Percentiles rank a stretch among this genome's conserved stretches.
These are phyloP conservation scores for Hypoxylon lenormandii DNA, from an alignment of 495 filamentous ascomycete species.

Conservation along the genomic window DNA sequence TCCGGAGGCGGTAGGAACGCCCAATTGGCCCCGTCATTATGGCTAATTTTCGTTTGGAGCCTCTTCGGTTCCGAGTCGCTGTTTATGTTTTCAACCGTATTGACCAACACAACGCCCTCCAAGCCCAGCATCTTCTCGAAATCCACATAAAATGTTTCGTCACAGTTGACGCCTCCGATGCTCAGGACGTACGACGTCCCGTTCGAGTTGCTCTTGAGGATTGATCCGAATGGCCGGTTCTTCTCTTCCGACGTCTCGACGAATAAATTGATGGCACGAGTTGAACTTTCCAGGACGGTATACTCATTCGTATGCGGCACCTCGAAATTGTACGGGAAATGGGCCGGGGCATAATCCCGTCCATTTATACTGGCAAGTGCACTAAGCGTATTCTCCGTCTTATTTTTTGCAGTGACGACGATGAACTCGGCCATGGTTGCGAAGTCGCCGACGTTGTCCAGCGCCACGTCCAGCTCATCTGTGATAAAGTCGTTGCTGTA, in stretches of 20 bases:
- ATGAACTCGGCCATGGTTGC: slow-evolving; percentile 96
- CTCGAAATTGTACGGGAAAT: slow-evolving; percentile 84
- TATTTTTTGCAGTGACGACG: slow-evolving; percentile 80
- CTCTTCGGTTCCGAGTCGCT: slow-evolving; percentile 77
- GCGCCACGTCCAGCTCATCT: slow-evolving; percentile 65
- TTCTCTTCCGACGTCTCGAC: slow-evolving; percentile 75
- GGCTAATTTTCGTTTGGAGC: slow-evolving; percentile 87
- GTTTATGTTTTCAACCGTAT: slow-evolving; percentile 79
- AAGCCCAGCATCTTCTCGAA: slow-evolving; percentile 95
- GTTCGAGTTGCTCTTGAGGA: slow-evolving; percentile 98
- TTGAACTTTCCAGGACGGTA: slow-evolving; percentile 91
- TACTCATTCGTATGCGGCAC: slow-evolving; percentile 81
- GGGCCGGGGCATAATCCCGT: slow-evolving; percentile 78
- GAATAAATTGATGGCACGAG: slow-evolving; percentile 91
- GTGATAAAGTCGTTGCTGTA: slow-evolving; percentile 80
- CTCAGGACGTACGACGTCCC: slow-evolving; percentile 92
- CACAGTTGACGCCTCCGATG: slow-evolving; percentile 79
- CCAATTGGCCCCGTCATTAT: slow-evolving; percentile 95
- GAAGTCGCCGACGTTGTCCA: slow-evolving; percentile 81
- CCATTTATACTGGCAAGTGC: slow-evolving; percentile 88
- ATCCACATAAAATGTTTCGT: slow-evolving; percentile 81
- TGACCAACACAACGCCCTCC: slow-evolving; percentile 88
- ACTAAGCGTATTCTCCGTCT: slow-evolving; percentile 74
- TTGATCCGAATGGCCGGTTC: slow-evolving; percentile 78
- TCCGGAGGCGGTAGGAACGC: slow-evolving; percentile 73